Percentiles rank a stretch among this genome's conserved stretches.
Evolutionary conservation across 2,329 filamentous ascomycete species (phyloP).

Genomic region (Alternaria viburni): DNA sequence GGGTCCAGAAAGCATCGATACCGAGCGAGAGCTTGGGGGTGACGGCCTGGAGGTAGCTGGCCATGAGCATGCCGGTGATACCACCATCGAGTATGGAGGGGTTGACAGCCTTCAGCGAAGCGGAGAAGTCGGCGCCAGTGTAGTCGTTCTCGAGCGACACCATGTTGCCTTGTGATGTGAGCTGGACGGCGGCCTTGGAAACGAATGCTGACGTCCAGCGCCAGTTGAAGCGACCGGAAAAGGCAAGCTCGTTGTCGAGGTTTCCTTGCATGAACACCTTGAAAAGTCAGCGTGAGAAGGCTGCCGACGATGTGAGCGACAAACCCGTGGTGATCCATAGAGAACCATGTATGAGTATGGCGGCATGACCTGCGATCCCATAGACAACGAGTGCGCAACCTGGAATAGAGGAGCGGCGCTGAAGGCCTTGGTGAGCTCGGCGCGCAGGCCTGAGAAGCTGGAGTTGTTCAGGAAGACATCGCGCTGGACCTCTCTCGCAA

Average conservation of each 20-base stretch:
- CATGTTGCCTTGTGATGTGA: conserved; percentile 86
- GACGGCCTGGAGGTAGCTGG: conserved; percentile 91
- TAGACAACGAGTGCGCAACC: conserved; percentile 94
- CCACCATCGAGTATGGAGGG: conserved; percentile 93
- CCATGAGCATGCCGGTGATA: conserved; percentile 92
- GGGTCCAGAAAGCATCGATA: conserved; percentile 93
- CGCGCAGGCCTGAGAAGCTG: conserved; percentile 94
- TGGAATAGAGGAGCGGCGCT: conserved; percentile 94
- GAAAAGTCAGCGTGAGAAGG: conserved; percentile 25
- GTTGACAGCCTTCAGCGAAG: conserved; percentile 91
- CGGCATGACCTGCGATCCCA: conserved; percentile 86
- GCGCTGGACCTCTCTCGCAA: conserved; percentile 90
- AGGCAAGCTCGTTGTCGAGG: conserved; percentile 87
- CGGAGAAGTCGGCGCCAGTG: conserved; percentile 89
- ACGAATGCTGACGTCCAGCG: conserved; percentile 82
- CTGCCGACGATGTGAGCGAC: conserved; percentile 38
- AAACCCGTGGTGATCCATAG: conserved; percentile 90
- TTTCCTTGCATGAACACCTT: conserved; percentile 96
- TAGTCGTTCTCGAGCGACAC: conserved; percentile 96
- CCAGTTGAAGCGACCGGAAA: conserved; percentile 91
- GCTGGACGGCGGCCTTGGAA: conserved; percentile 86
- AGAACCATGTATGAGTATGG: conserved; percentile 95
- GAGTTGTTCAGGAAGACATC: conserved; percentile 96
- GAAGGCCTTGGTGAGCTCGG: conserved; percentile 96
- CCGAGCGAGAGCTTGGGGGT: conserved; percentile 87